These are phyloP conservation scores for Colletotrichum cereale DNA, from an alignment of 2,329 filamentous ascomycete species.

Conservation along the genomic window DNA sequence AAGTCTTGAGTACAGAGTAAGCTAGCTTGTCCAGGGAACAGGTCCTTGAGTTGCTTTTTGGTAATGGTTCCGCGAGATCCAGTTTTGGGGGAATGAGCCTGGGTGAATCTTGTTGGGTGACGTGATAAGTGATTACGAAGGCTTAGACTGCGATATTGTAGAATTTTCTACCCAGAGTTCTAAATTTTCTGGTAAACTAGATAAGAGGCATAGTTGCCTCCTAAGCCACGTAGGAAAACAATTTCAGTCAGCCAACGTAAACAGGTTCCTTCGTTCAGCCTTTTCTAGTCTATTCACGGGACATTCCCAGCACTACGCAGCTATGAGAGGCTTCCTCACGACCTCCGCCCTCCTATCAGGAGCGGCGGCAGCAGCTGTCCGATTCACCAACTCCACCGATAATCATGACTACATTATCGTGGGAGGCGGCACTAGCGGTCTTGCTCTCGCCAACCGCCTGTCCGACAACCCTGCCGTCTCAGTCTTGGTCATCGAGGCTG, in stretches of 20 bases:
- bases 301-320: not conserved
- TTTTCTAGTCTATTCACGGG: not conserved
- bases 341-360: constrained; percentile 15
- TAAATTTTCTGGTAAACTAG: not conserved
- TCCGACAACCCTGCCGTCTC: constrained; percentile 49
- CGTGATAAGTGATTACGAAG: not conserved
- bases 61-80: not conserved
- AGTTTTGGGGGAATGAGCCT: not conserved
- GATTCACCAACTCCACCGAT: constrained; percentile 8
- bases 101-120: not conserved
- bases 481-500: constrained; percentile 51
- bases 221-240: accelerated
- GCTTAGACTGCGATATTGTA: not conserved
- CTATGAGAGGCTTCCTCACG: constrained; percentile 8
- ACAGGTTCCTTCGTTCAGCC: too few species aligned
- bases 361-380: constrained; percentile 12
- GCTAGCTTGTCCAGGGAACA: not conserved
- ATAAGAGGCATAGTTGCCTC: not conserved
- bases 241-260: not conserved
- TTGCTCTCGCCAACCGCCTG: constrained; percentile 53
- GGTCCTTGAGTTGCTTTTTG: not conserved
- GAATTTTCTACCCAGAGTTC: not conserved
- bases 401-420: constrained; percentile 53
- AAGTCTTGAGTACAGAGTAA: constrained; percentile 3
- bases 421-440: constrained; percentile 53